phyloP scores from a whole-genome alignment of 1,139 yeast species.

The Neolecta irregularis region DNA sequence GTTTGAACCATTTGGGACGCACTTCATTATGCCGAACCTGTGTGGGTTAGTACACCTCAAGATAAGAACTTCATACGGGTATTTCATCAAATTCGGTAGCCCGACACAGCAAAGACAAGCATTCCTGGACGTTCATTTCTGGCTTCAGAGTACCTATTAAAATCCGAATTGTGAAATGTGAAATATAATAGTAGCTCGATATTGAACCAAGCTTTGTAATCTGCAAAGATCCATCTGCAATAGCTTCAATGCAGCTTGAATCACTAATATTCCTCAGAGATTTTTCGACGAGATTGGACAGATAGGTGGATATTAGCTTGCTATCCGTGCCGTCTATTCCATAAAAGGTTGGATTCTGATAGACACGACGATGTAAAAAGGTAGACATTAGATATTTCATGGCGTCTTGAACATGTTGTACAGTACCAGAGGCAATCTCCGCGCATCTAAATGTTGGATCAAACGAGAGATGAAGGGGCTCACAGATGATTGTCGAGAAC shows the following conservation, averaged over 20 bases:
- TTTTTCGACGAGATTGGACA: slow-evolving; percentile 55
- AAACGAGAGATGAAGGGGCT: too few relatives aligned
- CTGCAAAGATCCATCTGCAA: slow-evolving; percentile 19
- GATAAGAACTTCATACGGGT: too few relatives aligned
- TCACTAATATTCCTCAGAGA: slow-evolving; percentile 53
- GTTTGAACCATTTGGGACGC: background rate
- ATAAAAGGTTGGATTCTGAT: slow-evolving; percentile 88
- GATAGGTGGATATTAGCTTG: slow-evolving; percentile 51
- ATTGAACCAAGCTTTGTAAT: slow-evolving; percentile 67
- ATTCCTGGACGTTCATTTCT: slow-evolving; percentile 46
- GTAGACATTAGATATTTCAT: slow-evolving; percentile 92
- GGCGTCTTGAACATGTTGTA: slow-evolving; percentile 69
- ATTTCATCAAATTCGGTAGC: slow-evolving; percentile 73
- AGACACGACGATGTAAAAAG: slow-evolving; percentile 79
- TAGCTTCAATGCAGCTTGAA: slow-evolving; percentile 52
- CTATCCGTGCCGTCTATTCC: slow-evolving; percentile 60
- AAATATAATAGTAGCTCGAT: slow-evolving; percentile 81
- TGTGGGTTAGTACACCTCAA: too few relatives aligned
- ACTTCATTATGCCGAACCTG: slow-evolving; percentile 15
- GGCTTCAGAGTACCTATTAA: slow-evolving; percentile 39
- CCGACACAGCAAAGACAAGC: slow-evolving; percentile 54
- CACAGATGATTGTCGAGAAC: slow-evolving; percentile 82
- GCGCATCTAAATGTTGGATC: too few relatives aligned
- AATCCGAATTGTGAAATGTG: slow-evolving; percentile 73
- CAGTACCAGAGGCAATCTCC: slow-evolving; percentile 80